Base-by-base conservation (phyloP, 371 early-diverging fungal species). In the Zopfochytrium polystomum region DNA sequence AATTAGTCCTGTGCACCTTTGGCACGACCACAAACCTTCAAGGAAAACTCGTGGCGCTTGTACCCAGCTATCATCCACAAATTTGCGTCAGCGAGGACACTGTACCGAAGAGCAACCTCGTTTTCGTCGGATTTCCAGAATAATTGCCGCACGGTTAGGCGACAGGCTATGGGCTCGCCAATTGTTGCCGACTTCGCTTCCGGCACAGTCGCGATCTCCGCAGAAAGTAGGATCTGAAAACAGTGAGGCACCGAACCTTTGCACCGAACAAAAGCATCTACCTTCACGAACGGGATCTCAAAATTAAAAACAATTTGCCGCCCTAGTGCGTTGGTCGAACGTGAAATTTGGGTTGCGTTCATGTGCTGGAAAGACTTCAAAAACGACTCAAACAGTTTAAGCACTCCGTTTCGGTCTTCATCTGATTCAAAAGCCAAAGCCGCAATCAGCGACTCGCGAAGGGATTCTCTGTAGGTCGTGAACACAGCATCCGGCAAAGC, bases 61-160 rank as follows among this genome's bases (percentile, higher is more conserved):
- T 85, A 82, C 4, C 90, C 90, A 15, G 85, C 73, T 4, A 89
- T 60, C 7, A 88, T 52, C 89, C 89, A 89, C 60, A 83, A 81
- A 33, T 82, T 82, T 62, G 85, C 84, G 53, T 86, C 84, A 1
- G 83, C 82, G 56, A 82, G 73, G 57, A 89, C 77, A n/a, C 87
- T 86, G 55, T 86, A 87, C 55, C 66, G 77, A 48, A 84, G 81
- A 26, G 79, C 77, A 27, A 55, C 43, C n/a, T 75, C 54, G n/a
- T 61, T 49, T 6, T 68, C 66, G 33, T 25, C 55, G 2, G 58
- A 55, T 26, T 69, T 66, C 87, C 87, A 87, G 52, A 82, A 80
- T 1, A 85, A 77, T 65, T 82, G 84, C n/a, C 77, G 78, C 44
- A 87, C 72, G 18, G 69, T 65, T 15, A 88, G 49, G 2, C 63